A percentile compares a stretch with the other conserved stretches of the same genome.
These are phyloP conservation scores for Lavandula angustifolia DNA, from an alignment of 257 asterid species.

Conservation along the genomic window DNA sequence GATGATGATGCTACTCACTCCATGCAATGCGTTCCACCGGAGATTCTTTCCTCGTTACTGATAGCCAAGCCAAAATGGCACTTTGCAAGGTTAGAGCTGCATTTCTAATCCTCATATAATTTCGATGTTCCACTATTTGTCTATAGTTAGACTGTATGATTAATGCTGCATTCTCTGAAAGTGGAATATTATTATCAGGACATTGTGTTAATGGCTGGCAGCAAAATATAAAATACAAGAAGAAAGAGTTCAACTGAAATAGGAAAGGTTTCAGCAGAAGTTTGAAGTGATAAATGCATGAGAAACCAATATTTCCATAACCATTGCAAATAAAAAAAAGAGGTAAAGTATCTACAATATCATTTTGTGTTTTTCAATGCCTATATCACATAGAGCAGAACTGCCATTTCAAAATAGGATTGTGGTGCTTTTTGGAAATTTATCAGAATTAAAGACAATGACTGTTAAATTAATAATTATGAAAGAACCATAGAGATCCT, in stretches of 20 bases:
- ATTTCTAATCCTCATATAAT: constrained; percentile 50
- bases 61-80: constrained; percentile 61
- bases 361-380: not conserved
- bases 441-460: not conserved
- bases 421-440: constrained; percentile 8
- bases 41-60: constrained; percentile 45
- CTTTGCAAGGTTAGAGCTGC: constrained; percentile 65
- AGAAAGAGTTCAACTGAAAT: constrained; percentile 4
- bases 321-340: constrained; percentile 6
- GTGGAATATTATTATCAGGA: constrained; percentile 29
- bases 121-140: constrained; percentile 46
- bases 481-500: not conserved
- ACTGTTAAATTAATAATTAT: constrained; percentile 12
- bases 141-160: constrained; percentile 78
- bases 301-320: constrained; percentile 3
- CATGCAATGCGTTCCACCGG: constrained; percentile 32
- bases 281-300: not conserved
- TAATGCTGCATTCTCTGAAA: constrained; percentile 85
- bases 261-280: constrained; percentile 1
- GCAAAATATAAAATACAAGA: not conserved
- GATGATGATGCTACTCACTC: constrained; percentile 40
- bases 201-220: constrained; percentile 7
- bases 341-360: not conserved
- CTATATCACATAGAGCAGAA: not conserved
- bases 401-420: not conserved